Conservation (phyloP, 1,284 basidiomycete genomes). For the Melampsora americana region DNA sequence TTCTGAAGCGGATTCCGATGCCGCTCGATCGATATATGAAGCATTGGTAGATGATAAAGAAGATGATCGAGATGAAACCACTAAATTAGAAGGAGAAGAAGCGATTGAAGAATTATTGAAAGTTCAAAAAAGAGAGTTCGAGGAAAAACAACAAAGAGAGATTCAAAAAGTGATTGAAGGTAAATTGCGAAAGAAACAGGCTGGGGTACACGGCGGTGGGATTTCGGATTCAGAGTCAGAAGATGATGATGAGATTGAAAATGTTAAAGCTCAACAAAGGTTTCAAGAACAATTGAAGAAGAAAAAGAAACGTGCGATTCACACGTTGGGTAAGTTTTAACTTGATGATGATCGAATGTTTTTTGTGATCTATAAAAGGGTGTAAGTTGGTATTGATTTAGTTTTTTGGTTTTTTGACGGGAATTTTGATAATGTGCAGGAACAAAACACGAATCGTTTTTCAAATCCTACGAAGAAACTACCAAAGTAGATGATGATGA, state of each 20-base stretch:
- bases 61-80: conserved; percentile 31
- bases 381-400: not conserved
- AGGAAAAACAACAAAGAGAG: not conserved
- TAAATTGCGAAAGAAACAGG: conserved; percentile 24
- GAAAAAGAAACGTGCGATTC: conserved; percentile 30
- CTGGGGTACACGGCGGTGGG: conserved; percentile 16
- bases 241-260: conserved; percentile 28
- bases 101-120: conserved; percentile 15
- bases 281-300: conserved; percentile 23
- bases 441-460: conserved; percentile 35
- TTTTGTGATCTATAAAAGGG: not conserved
- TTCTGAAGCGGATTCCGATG: not conserved
- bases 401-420: not conserved
- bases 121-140: conserved; percentile 7
- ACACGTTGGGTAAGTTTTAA: conserved; percentile 22
- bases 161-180: conserved; percentile 26
- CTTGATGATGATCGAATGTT: not conserved
- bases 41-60: conserved; percentile 38
- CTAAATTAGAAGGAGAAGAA: conserved; percentile 7
- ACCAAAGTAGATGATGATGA: conserved; percentile 35
- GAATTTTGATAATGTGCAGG: not conserved
- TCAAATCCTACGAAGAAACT: conserved; percentile 39
- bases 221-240: conserved; percentile 41
- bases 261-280: conserved; percentile 20
- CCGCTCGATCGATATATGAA: not conserved